phyloP scores from a whole-genome alignment of 345 rosid genomes.

The Salix purpurea region DNA sequence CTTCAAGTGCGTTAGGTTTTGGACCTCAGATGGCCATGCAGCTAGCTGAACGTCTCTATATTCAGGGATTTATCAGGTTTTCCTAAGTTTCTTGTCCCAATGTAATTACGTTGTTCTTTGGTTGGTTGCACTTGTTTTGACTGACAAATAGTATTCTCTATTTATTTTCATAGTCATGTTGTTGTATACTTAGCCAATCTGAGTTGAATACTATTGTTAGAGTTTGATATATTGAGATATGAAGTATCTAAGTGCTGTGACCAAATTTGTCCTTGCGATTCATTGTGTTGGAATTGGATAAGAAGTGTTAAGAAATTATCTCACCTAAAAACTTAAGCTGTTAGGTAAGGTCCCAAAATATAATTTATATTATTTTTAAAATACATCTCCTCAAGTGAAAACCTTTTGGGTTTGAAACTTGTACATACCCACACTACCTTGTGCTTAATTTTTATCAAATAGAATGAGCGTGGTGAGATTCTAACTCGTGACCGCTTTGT shows the following conservation, averaged over 20 bases:
- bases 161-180: neutral
- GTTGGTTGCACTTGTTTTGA: slow-evolving; percentile 2
- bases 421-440: too few relatives aligned
- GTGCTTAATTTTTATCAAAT: too few relatives aligned
- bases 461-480: too few relatives aligned
- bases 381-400: too few relatives aligned
- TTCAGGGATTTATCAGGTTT: slow-evolving; percentile 91
- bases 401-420: too few relatives aligned
- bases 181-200: neutral
- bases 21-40: slow-evolving; percentile 98
- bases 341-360: too few relatives aligned
- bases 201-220: neutral
- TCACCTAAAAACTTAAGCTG: too few relatives aligned
- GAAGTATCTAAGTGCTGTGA: neutral
- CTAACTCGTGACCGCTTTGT: too few relatives aligned
- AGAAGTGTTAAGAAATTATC: too few relatives aligned
- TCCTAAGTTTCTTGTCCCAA: slow-evolving; percentile 10
- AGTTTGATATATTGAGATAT: neutral
- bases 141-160: neutral
- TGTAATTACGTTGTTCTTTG: slow-evolving; percentile 10
- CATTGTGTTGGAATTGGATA: too few relatives aligned
- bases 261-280: too few relatives aligned
- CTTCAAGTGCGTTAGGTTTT: slow-evolving; percentile 88
- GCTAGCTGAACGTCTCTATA: slow-evolving; percentile 81
- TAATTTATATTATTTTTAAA: too few relatives aligned